These are phyloP conservation scores for Cystobasidium tubakii DNA, from an alignment of 768 basidiomycete species.

Conservation along the genomic window DNA sequence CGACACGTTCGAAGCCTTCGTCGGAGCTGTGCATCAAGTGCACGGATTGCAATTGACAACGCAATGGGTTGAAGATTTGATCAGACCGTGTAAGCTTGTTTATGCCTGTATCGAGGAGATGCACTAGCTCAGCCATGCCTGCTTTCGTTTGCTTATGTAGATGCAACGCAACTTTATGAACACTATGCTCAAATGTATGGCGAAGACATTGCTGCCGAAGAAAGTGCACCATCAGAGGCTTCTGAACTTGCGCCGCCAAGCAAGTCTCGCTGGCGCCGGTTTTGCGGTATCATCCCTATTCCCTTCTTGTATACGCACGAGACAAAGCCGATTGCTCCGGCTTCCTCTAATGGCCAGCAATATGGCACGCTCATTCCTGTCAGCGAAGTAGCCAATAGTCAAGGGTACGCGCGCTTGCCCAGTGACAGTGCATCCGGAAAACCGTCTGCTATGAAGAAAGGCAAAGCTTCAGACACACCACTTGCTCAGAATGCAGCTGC, in stretches of 20 bases:
- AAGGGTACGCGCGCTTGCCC: conserved; percentile 5
- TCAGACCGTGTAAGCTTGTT: conserved; percentile 29
- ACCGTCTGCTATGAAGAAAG: conserved; percentile 9
- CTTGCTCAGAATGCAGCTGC: background rate
- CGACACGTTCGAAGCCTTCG: conserved; percentile 34
- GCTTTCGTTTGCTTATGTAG: no score
- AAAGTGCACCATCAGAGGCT: background rate
- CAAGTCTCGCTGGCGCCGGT: background rate
- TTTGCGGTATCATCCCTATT: conserved; percentile 31
- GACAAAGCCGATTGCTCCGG: conserved; percentile 10
- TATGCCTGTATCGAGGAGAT: no score
- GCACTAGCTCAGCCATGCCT: no score
- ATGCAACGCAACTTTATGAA: conserved; percentile 27
- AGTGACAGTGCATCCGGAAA: background rate
- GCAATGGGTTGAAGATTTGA: conserved; percentile 29
- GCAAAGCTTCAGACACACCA: background rate
- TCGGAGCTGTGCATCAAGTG: conserved; percentile 32
- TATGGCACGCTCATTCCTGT: conserved; percentile 19
- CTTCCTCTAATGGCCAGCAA: background rate
- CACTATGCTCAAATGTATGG: conserved; percentile 15
- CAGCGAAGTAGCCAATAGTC: conserved; percentile 7
- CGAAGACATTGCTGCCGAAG: background rate
- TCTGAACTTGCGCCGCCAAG: background rate
- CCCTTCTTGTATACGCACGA: conserved; percentile 10
- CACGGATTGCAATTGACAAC: conserved; percentile 9